Percentiles rank a stretch among this genome's conserved stretches.
Conservation (phyloP, 1,284 basidiomycete genomes). For the Tetrapyrgos nigripes region DNA sequence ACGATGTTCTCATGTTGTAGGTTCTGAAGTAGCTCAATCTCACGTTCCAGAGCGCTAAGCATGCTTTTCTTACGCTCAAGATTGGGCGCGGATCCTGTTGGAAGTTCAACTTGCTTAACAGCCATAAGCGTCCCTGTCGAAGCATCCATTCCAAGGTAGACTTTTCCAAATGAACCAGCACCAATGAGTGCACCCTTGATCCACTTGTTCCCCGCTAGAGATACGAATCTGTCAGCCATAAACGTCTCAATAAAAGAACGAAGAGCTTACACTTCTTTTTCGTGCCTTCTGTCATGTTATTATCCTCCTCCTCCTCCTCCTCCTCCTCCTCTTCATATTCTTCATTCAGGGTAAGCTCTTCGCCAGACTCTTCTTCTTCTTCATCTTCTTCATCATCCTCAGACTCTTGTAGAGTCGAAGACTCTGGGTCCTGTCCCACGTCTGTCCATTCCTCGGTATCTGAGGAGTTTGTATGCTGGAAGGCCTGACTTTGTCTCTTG, state of each 20-base stretch:
- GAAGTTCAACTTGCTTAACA: slow-evolving; percentile 98
- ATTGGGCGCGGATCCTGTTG: slow-evolving; percentile 85
- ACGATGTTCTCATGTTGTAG: slow-evolving; percentile 98
- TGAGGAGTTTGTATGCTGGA: slow-evolving; percentile 46
- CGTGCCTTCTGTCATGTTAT: slow-evolving; percentile 61
- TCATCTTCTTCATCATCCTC: slow-evolving; percentile 42
- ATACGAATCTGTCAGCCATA: slow-evolving; percentile 24
- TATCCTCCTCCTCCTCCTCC: slow-evolving; percentile 56
- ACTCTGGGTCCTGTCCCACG: slow-evolving; percentile 51
- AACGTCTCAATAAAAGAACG: neutral
- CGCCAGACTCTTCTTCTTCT: slow-evolving; percentile 52
- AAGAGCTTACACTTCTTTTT: slow-evolving; percentile 64
- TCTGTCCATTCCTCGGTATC: slow-evolving; percentile 75
- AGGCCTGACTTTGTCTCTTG: slow-evolving; percentile 54
- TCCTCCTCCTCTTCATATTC: slow-evolving; percentile 47
- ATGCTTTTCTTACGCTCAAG: slow-evolving; percentile 95
- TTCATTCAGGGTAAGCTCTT: slow-evolving; percentile 50
- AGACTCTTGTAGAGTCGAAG: slow-evolving; percentile 1
- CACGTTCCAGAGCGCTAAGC: slow-evolving; percentile 93
- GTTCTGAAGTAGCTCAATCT: slow-evolving; percentile 96
- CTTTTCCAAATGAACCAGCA: slow-evolving; percentile 94
- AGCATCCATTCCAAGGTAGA: slow-evolving; percentile 98
- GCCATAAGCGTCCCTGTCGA: slow-evolving; percentile 96
- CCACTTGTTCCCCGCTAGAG: slow-evolving; percentile 84
- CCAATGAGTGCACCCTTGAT: slow-evolving; percentile 99